Base-by-base conservation (phyloP, 2,329 filamentous ascomycete genomes). In the Colletotrichum salicis region DNA sequence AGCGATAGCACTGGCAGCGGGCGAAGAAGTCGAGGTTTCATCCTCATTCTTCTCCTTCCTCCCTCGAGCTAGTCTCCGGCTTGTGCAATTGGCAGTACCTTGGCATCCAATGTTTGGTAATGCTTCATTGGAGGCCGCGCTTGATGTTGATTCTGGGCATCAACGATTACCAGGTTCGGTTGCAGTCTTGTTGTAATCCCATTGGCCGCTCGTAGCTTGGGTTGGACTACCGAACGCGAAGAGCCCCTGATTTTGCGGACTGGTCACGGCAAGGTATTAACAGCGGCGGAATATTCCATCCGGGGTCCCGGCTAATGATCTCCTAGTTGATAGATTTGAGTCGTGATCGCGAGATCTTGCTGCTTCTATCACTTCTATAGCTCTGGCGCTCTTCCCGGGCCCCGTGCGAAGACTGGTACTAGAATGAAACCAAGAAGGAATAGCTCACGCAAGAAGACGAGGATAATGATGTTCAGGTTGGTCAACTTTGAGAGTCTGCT, bases 1-100 rank as follows among this genome's bases (percentile, higher is more conserved):
- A 29, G 35, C 31, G 5, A 2, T 10, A 31, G 10, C 6, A 29
- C 35, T 41, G 5, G 4, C 22, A 24, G 19, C 13, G 31, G 37
- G 48, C 35, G 37, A 11, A 11, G 12, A 31, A 5, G 37, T 22
- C 41, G 11, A 24, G 4, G 68, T 67, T 67, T 71, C 64, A 67
- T 45, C 4, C 24, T 54, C 63, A 62, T 67, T 67, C 52, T 41
- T 31, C 64, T 71, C 68, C 68, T 71, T 71, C 64, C 68, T 51
- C 31, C 48, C 68, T 67, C 41, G 68, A 71, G 52, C 64, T 71
- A 71, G 64, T 57, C 64, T 71, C 68, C 52, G 57, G 57, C 51
- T 67, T 54, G 35, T 62, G 64, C 4, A 58, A 57, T 71, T 67
- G 68, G 68, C 68, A 57, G 1, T 19, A 2, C 10, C 64, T 58